Evolutionary conservation across 768 basidiomycete genomes (phyloP).

Genomic region (Cubamyces sp.): DNA sequence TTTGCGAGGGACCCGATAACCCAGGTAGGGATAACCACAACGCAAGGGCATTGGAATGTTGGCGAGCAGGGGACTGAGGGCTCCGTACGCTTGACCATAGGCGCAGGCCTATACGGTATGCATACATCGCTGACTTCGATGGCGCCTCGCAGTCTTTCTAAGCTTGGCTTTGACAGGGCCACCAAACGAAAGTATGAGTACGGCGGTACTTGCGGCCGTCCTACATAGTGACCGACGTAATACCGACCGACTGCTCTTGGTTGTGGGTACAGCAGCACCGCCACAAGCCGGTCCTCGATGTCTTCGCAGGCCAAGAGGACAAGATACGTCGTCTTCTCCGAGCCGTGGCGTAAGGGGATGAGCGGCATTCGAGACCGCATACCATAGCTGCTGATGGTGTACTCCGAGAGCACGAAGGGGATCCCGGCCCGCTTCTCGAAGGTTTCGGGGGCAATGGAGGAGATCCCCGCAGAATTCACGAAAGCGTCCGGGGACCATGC

Average conservation of each 20-base stretch:
- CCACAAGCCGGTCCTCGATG: constrained; percentile 4
- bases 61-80: not conserved
- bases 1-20: not conserved
- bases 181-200: constrained; percentile 20
- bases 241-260: constrained; percentile 1
- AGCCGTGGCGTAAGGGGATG: constrained; percentile 5
- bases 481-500: constrained; percentile 25
- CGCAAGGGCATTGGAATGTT: constrained; percentile 13
- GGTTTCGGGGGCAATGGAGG: constrained; percentile 9
- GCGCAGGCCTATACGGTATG: constrained; percentile 6
- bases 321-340: constrained; percentile 17
- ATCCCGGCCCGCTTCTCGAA: constrained; percentile 10
- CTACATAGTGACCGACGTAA: constrained; percentile 23
- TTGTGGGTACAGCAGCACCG: constrained; percentile 15
- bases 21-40: constrained; percentile 16
- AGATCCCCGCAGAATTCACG: constrained; percentile 11
- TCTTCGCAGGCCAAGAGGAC: constrained; percentile 17
- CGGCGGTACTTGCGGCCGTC: constrained; percentile 8
- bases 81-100: not conserved
- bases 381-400: constrained; percentile 15
- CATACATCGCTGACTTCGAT: constrained; percentile 12
- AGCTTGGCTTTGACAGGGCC: not conserved
- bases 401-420: constrained; percentile 4
- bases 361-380: constrained; percentile 15
- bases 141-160: not conserved